Evolutionary conservation across 176 grass and related monocot species (phyloP).

Genomic region (Eragrostis curvula): DNA sequence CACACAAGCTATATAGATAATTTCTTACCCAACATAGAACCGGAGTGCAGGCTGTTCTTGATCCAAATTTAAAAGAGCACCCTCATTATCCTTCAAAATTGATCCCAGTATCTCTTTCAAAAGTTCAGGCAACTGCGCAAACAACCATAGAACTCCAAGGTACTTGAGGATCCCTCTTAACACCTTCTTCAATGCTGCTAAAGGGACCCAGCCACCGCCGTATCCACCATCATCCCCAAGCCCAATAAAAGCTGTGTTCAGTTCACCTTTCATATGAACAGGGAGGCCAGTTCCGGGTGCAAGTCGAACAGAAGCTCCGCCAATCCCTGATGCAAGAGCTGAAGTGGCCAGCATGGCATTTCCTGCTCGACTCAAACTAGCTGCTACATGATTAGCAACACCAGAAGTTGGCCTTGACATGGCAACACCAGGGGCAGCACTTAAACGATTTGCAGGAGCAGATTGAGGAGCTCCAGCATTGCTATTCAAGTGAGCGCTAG

Average conservation of each 20-base stretch:
- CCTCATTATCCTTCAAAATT: slow-evolving; percentile 99
- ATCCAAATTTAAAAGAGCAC: slow-evolving; percentile 98
- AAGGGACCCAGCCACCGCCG: slow-evolving; percentile 98
- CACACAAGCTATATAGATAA: neutral
- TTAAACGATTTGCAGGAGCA: slow-evolving; percentile 61
- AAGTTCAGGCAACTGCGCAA: slow-evolving; percentile 98
- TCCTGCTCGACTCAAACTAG: slow-evolving; percentile 72
- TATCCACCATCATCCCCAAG: slow-evolving; percentile 99
- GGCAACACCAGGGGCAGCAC: slow-evolving; percentile 45
- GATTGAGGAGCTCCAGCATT: slow-evolving; percentile 57
- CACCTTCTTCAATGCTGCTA: slow-evolving; percentile 97
- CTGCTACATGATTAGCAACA: slow-evolving; percentile 72
- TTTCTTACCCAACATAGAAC: slow-evolving; percentile 96
- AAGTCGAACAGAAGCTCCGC: slow-evolving; percentile 75
- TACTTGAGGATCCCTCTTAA: slow-evolving; percentile 98
- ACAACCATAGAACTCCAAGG: slow-evolving; percentile 98
- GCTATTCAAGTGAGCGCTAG: slow-evolving; percentile 58
- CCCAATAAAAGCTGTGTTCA: slow-evolving; percentile 98
- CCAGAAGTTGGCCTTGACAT: slow-evolving; percentile 72
- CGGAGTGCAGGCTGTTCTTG: slow-evolving; percentile 97
- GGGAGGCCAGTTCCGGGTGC: slow-evolving; percentile 78
- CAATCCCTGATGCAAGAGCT: slow-evolving; percentile 73
- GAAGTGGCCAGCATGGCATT: slow-evolving; percentile 83
- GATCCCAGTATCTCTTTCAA: slow-evolving; percentile 97
- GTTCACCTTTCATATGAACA: slow-evolving; percentile 94